Conservation (phyloP, 495 filamentous ascomycete genomes). For the Penicillium lagena region DNA sequence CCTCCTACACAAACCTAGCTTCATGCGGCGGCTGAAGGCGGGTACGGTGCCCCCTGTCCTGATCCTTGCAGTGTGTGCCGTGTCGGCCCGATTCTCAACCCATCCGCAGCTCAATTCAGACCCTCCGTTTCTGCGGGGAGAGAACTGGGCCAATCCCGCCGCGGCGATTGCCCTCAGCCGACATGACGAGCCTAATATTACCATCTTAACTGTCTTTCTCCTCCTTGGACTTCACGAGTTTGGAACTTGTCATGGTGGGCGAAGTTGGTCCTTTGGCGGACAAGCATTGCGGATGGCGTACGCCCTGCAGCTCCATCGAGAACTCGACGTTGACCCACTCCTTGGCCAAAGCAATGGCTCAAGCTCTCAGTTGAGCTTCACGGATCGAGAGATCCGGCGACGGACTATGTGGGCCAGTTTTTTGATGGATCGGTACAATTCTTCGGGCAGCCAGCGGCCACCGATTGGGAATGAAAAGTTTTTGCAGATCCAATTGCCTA, state of each 20-base stretch:
- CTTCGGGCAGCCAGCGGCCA: slow-evolving; percentile 88
- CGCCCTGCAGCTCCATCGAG: slow-evolving; percentile 87
- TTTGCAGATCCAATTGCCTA: slow-evolving; percentile 83
- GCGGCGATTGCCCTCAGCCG: slow-evolving; percentile 76
- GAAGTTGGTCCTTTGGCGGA: slow-evolving; percentile 91
- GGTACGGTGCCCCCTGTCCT: slow-evolving; percentile 76
- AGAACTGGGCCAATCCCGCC: slow-evolving; percentile 81
- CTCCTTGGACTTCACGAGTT: slow-evolving; percentile 92
- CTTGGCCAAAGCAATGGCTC: slow-evolving; percentile 50
- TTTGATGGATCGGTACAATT: slow-evolving; percentile 95
- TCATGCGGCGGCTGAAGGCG: slow-evolving; percentile 73
- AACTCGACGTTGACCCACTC: slow-evolving; percentile 81
- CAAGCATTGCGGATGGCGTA: slow-evolving; percentile 97
- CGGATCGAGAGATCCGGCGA: slow-evolving; percentile 85
- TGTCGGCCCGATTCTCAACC: slow-evolving; percentile 90
- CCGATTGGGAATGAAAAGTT: slow-evolving; percentile 87
- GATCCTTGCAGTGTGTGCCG: slow-evolving; percentile 84
- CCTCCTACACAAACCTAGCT: slow-evolving; percentile 94
- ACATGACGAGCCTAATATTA: slow-evolving; percentile 94
- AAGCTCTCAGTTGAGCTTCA: slow-evolving; percentile 69
- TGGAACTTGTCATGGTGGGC: slow-evolving; percentile 91
- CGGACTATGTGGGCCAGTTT: slow-evolving; percentile 98
- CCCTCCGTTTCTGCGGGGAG: slow-evolving; percentile 84
- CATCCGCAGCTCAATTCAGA: slow-evolving; percentile 80
- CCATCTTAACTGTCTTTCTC: slow-evolving; percentile 81